Conservation (phyloP, 257 asterid genomes). For the Nicotiana tomentosiformis region DNA sequence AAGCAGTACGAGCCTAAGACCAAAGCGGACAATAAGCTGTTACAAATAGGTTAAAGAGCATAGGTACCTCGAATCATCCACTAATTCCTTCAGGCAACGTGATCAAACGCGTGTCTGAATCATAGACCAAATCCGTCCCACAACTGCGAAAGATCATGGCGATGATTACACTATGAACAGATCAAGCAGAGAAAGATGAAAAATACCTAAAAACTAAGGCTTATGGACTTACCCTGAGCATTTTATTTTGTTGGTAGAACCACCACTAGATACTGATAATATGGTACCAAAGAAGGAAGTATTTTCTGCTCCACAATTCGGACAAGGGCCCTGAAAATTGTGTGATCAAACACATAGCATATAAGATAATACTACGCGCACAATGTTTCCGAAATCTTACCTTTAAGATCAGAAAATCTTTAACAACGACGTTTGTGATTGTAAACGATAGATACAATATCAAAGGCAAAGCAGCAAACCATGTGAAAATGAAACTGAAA, state of each 20-base stretch:
- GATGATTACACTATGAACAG: background rate
- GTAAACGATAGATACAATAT: slow-evolving; percentile 71
- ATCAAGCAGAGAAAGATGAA: background rate
- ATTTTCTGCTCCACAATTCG: slow-evolving; percentile 93
- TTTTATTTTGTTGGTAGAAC: slow-evolving; percentile 54
- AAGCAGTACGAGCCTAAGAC: too few species aligned
- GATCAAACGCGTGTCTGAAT: slow-evolving; percentile 40
- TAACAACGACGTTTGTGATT: slow-evolving; percentile 54
- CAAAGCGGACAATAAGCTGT: too few species aligned
- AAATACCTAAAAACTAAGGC: background rate
- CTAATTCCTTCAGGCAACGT: slow-evolving; percentile 42
- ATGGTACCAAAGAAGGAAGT: slow-evolving; percentile 96
- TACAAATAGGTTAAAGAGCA: background rate
- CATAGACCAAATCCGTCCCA: slow-evolving; percentile 27
- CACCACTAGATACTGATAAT: slow-evolving; percentile 79
- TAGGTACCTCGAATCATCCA: slow-evolving; percentile 32
- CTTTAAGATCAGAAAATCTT: slow-evolving; percentile 77
- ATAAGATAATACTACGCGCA: background rate
- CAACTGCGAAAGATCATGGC: slow-evolving; percentile 19
- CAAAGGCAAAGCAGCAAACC: slow-evolving; percentile 93
- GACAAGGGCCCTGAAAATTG: slow-evolving; percentile 85
- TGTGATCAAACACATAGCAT: background rate
- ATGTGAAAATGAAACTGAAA: slow-evolving; percentile 92
- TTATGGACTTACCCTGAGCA: slow-evolving; percentile 59
- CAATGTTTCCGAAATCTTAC: slow-evolving; percentile 24